Conservation (phyloP, 148 eudicot genomes). For the Fallopia convolvulus region DNA sequence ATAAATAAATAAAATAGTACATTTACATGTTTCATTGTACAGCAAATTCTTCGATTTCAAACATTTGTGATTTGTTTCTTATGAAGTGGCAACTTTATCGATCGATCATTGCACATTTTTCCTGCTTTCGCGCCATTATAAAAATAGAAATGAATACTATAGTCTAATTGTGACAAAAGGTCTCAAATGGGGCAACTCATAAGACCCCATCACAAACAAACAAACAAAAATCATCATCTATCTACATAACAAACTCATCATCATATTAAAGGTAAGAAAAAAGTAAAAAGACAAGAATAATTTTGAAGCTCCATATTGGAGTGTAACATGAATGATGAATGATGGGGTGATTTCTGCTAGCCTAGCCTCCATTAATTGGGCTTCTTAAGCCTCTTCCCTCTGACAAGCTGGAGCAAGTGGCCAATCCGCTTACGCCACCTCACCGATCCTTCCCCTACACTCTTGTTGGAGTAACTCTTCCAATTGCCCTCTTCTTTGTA, state of each 20-base stretch:
- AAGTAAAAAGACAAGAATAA: no score
- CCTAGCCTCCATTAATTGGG: neutral
- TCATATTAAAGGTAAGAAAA: neutral
- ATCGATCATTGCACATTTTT: neutral
- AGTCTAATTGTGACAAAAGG: neutral
- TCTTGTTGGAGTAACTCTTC: neutral
- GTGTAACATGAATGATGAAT: no score
- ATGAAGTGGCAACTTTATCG: neutral
- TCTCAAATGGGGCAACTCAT: neutral
- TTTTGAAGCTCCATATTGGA: no score
- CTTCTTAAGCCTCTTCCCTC: neutral
- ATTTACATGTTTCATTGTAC: neutral
- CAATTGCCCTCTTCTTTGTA: neutral
- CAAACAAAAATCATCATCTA: neutral
- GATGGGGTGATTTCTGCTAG: no score
- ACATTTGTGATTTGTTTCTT: neutral
- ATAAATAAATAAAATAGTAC: neutral
- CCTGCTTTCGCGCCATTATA: neutral
- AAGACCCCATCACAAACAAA: neutral
- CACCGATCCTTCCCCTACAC: neutral
- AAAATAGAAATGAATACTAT: neutral
- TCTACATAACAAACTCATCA: neutral
- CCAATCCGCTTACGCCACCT: conserved; percentile 9
- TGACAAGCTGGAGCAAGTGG: conserved; percentile 4
- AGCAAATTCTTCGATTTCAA: neutral